Evolutionary conservation across 1,284 basidiomycete genomes (phyloP).

Genomic region (Cryptococcus sp.): DNA sequence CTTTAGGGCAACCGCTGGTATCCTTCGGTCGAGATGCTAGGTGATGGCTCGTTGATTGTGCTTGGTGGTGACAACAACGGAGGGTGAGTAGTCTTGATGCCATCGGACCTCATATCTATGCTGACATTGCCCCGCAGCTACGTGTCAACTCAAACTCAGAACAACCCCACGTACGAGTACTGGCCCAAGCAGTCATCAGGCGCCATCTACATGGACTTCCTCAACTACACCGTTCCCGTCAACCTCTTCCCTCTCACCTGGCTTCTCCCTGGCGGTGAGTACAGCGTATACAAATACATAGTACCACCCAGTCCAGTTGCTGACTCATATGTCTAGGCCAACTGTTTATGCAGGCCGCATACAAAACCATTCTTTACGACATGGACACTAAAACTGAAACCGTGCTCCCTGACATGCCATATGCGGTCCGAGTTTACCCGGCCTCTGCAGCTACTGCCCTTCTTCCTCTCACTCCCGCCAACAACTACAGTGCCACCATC

Average conservation of each 20-base stretch:
- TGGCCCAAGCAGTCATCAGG: constrained; percentile 64
- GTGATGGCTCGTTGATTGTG: constrained; percentile 58
- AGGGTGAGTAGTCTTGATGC: constrained; percentile 26
- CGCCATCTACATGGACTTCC: constrained; percentile 71
- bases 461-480: constrained; percentile 84
- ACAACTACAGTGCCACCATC: constrained; percentile 82
- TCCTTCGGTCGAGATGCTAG: constrained; percentile 59
- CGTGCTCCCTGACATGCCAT: constrained; percentile 52
- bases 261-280: constrained; percentile 75
- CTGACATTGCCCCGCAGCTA: constrained; percentile 61
- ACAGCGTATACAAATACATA: constrained; percentile 6
- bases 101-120: neutral
- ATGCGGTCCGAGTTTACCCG: constrained; percentile 82
- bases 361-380: constrained; percentile 51
- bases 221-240: constrained; percentile 81
- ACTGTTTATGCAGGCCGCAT: constrained; percentile 69
- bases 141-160: constrained; percentile 65
- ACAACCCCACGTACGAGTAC: constrained; percentile 76
- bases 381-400: constrained; percentile 37
- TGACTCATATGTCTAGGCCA: constrained; percentile 29
- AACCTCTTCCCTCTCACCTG: constrained; percentile 85
- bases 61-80: constrained; percentile 52
- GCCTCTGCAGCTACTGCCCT: constrained; percentile 86
- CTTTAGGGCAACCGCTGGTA: constrained; percentile 70
- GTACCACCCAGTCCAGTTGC: neutral